Base-by-base conservation (phyloP, 345 rosid genomes). In the Hibiscus mutabilis region DNA sequence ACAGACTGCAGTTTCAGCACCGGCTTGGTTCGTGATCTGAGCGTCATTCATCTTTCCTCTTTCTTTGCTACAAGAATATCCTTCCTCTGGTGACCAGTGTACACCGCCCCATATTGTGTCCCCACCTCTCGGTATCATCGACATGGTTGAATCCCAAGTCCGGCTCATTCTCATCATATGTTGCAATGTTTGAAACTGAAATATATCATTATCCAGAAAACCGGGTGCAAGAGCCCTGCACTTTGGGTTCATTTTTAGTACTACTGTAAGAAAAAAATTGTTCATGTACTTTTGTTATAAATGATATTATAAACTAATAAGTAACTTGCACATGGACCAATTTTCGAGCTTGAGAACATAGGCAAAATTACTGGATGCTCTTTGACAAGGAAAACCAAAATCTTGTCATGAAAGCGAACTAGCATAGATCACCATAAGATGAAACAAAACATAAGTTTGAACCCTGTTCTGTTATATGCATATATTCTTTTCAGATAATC, bases 91-190 rank as follows among this genome's bases (percentile, higher is more conserved):
- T 35, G 93, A 83, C 90, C 86, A 85, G 77, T 85, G 87, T 64
- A 84, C 82, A 61, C 80, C 82, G 31, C 93, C 93, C 93, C 90
- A 88, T 22, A 88, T 79, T 19, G 89, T 83, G 3, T 84, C 93
- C 69, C 93, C 93, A 5, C 93, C 93, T 81, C 80, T 86, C 6
- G 89, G 93, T 75, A 88, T 79, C 90, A 88, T 88, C 37, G 93
- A 88, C 90, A 85, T 79, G 47, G 93, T 82, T 69, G 93, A 81
- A 75, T 88, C 90, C 89, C 93, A 88, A 31, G 90, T 83, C 18
- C 89, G 87, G 21, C 86, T 82, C 89, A 86, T 83, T 74, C 87
- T 75, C 93, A 88, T 88, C 46, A 85, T 11, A 81, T 88, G 89
- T 33, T 84, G 85, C 40, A 86, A 73, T 29, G 90, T 86, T 68